A percentile compares a stretch with the other conserved stretches of the same genome.
phyloP scores from a whole-genome alignment of 768 basidiomycete genomes.

The Auriscalpium vulgare region DNA sequence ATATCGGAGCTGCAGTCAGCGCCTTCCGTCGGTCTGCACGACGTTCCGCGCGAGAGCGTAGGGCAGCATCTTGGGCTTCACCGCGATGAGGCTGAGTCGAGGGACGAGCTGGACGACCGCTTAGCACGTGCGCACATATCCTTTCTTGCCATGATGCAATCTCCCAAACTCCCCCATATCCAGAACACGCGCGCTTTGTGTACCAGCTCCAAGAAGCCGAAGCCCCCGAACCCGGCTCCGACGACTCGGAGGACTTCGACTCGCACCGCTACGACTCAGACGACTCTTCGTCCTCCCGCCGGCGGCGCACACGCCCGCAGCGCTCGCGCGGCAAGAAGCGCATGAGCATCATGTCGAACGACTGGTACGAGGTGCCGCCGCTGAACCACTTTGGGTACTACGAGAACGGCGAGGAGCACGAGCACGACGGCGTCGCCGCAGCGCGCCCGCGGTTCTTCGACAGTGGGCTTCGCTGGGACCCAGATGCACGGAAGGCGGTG shows the following conservation, averaged over 20 bases:
- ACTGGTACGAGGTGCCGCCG: constrained; percentile 42
- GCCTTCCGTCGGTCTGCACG: constrained; percentile 82
- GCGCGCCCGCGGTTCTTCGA: constrained; percentile 10
- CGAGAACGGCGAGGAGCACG: constrained; percentile 25
- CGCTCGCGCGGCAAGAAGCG: constrained; percentile 36
- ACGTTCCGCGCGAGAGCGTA: constrained; percentile 67
- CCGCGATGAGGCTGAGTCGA: constrained; percentile 33
- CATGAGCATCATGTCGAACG: constrained; percentile 63
- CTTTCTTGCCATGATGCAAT: neutral
- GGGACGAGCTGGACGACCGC: constrained; percentile 58
- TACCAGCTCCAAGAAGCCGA: constrained; percentile 27
- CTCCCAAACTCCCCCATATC: neutral
- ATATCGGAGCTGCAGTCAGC: constrained; percentile 57
- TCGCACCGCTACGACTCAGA: constrained; percentile 25
- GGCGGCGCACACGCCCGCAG: constrained; percentile 18
- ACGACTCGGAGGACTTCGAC: constrained; percentile 22
- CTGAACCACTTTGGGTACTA: constrained; percentile 38
- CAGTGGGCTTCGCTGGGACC: constrained; percentile 13
- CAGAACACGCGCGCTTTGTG: constrained; percentile 62
- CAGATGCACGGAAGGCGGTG: constrained; percentile 11
- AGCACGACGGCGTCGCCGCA: constrained; percentile 15
- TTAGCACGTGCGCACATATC: constrained; percentile 55
- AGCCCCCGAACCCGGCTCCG: constrained; percentile 20
- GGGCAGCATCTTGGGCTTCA: constrained; percentile 52
- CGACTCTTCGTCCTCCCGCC: constrained; percentile 31